Evolutionary conservation across 176 grass and related monocot species (phyloP), one percentile per base, ranked within the genome.

Genomic region (Sorghum bicolor): DNA sequence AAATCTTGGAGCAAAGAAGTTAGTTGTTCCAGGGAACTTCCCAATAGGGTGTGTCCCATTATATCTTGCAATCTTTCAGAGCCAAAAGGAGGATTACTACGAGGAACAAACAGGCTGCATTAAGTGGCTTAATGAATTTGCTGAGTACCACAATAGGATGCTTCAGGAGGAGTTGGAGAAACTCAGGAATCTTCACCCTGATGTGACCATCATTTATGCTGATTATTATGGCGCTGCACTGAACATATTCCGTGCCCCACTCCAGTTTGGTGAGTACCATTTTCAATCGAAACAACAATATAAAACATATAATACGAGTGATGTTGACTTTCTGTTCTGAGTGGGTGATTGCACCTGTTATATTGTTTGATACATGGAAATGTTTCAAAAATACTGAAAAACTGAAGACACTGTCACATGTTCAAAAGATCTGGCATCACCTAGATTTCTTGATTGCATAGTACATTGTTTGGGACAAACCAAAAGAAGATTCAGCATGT

Each of bases 1-100:
- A 67, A 83, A 90, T 83, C 82, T 94, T 36, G 94, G 94, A 45
- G 94, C 91, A 80, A 94, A 94, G 80, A 97, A 91, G 80, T 78
- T 97, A 53, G 89, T 94, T 26, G 91, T 97, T 64, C 94, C 94
- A 22, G 94, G 94, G 58, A 97, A 94, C 64, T 88, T 97, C 41
- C 94, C 94, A 58, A 94, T 94, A 39, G 94, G 94, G 29, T 97
- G 94, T 78, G 91, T 97, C 11, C 92, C 94, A 8, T 61, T 94
- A 61, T 97, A 97, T 55, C 94, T 97, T 9, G 47, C 85, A 4
- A 86, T 94, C 38, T 94, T 90, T 82, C 89, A 75, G 80, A 94
- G 84, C 30, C 29, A 90, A 64, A 92, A 90, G 55, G 82, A 86
- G 82, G 89, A 79, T 70, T 88, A 97, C 78, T 97, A 97, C 28